These are phyloP conservation scores for Penicillium nordicum DNA, from an alignment of 2,329 filamentous ascomycete genomes.

Conservation along the genomic window DNA sequence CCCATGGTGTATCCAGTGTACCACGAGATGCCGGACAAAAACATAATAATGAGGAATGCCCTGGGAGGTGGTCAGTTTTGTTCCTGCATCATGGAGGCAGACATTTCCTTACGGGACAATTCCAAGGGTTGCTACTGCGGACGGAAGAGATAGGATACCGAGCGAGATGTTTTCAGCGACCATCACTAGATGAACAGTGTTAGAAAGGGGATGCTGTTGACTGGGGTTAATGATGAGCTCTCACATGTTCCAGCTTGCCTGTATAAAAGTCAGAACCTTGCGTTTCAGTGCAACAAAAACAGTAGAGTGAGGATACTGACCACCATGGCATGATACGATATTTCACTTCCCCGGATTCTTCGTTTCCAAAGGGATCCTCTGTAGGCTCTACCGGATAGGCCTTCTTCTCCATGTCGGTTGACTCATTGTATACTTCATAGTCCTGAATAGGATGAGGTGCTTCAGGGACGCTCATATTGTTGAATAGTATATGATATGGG, in stretches of 20 bases:
- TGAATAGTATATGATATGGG: neutral
- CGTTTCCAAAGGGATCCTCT: conserved; percentile 37
- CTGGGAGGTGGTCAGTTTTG: conserved; percentile 6
- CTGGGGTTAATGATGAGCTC: conserved; percentile 7
- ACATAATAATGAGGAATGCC: conserved; percentile 50
- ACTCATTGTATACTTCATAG: conserved; percentile 17
- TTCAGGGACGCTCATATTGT: conserved; percentile 15
- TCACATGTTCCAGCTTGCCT: conserved; percentile 43
- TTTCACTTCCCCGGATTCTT: conserved; percentile 42
- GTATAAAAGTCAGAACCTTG: conserved; percentile 9
- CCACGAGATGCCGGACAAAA: conserved; percentile 52
- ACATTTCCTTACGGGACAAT: conserved; percentile 45
- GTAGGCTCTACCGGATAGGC: conserved; percentile 9
- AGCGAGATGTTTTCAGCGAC: conserved; percentile 57
- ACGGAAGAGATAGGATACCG: conserved; percentile 54
- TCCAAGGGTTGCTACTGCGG: conserved; percentile 51
- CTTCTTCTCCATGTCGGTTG: conserved; percentile 18
- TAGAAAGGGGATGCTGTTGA: neutral
- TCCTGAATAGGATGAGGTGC: conserved; percentile 9
- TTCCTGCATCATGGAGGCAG: neutral
- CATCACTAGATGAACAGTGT: conserved; percentile 41
- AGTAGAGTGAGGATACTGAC: conserved; percentile 12
- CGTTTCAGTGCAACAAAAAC: neutral
- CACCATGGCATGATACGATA: conserved; percentile 50
- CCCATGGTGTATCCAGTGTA: conserved; percentile 59